Base-by-base conservation (phyloP, 345 rosid species). In the Cardamine chenopodiifolia region DNA sequence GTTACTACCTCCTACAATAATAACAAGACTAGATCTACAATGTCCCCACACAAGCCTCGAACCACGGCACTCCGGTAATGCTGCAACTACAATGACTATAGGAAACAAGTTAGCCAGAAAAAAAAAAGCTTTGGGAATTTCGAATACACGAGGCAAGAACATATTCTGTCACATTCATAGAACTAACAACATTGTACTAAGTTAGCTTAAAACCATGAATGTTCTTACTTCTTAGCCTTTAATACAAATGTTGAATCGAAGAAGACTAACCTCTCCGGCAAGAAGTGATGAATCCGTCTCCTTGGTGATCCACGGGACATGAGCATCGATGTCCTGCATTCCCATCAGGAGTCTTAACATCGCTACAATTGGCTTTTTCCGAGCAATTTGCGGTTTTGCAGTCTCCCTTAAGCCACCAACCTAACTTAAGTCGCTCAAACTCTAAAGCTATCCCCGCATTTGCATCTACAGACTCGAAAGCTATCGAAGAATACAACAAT, bases 371-470 rank as follows among this genome's bases (percentile, higher is more conserved):
- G 4, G 89, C 92, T 10, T 84, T 59, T 2, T 0, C 7, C 9
- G 71, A 29, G 52, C 97, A 95, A 32, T 49, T 58, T 7, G 10
- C 3, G 29, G 37, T 17, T 4, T 1, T 8, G 53, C 86, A 85
- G 1, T 1, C 2, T 26, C 88, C 84, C n/a, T 65, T 28, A 15
- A 89, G 47, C 97, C 99, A 88, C 99, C 97, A 95, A n/a, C 71
- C 84, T 68, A 95, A 65, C 78, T 79, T 77, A 28, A 85, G 64
- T 55, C 79, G 74, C 72, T 81, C 85, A 61, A 87, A 79, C 84
- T 87, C 86, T 35, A 92, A 32, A 19, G 82, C 82, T 7, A 75
- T 66, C 8, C 59, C 79, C 1, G 70, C 32, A 45, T 2, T 44
- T 29, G 7, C 68, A 37, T 47, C 68, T 3, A 47, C 71, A 8